These are phyloP conservation scores for Penicillium salamii DNA, from an alignment of 495 filamentous ascomycete genomes.

Conservation along the genomic window DNA sequence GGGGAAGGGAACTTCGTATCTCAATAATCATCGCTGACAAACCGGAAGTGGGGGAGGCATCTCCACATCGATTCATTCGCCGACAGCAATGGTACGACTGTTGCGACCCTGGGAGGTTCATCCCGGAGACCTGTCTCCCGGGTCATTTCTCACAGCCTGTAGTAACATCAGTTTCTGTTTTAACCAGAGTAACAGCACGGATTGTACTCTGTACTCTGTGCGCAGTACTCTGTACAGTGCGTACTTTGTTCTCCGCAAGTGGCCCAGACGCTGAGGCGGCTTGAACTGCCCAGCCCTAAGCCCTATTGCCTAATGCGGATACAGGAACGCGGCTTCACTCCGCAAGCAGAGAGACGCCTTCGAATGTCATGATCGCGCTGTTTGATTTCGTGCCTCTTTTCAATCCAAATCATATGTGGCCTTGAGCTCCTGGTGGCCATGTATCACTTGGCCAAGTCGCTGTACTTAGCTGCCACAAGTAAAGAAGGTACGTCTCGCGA, in stretches of 20 bases:
- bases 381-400: conserved; percentile 8
- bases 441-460: conserved; percentile 95
- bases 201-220: too few relatives aligned
- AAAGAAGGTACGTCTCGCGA: conserved; percentile 69
- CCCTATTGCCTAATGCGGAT: conserved; percentile 34
- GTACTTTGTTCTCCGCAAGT: too few relatives aligned
- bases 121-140: too few relatives aligned
- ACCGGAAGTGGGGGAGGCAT: conserved; percentile 15
- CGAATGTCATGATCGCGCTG: conserved; percentile 24
- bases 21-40: conserved; percentile 31
- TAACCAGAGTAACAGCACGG: too few relatives aligned
- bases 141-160: too few relatives aligned
- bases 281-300: too few relatives aligned
- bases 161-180: too few relatives aligned
- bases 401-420: conserved; percentile 12
- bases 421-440: conserved; percentile 46
- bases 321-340: conserved; percentile 1
- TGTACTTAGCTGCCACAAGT: conserved; percentile 90
- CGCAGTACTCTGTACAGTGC: too few relatives aligned
- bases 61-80: conserved; percentile 4
- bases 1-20: conserved; percentile 2
- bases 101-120: neutral
- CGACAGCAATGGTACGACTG: neutral
- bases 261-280: too few relatives aligned
- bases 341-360: neutral